phyloP scores from a whole-genome alignment of 805 yeast species.

The Wickerhamiella qilinensis region DNA sequence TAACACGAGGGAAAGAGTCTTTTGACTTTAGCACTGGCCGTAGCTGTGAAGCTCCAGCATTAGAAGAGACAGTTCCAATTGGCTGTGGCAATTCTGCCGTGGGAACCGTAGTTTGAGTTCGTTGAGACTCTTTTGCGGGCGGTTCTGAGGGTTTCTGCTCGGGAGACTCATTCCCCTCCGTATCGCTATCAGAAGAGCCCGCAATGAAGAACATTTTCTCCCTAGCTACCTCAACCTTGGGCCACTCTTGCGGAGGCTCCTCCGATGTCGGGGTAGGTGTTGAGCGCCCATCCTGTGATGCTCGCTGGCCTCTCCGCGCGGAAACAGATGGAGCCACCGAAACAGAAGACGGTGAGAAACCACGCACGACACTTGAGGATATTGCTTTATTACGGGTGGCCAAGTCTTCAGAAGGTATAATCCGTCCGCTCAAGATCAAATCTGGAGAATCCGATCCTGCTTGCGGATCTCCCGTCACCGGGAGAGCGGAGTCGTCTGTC shows the following conservation, averaged over 20 bases:
- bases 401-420: background rate
- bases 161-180: background rate
- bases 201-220: slow-evolving; percentile 1
- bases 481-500: background rate
- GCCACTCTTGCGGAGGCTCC: background rate
- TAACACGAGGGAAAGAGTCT: background rate
- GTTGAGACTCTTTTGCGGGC: background rate
- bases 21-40: background rate
- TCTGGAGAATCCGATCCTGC: background rate
- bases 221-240: background rate
- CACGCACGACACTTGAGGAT: background rate
- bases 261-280: background rate
- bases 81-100: too few relatives aligned
- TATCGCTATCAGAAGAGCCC: background rate
- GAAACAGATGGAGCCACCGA: background rate
- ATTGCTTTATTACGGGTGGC: background rate
- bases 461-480: background rate
- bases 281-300: background rate
- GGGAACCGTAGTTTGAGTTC: too few relatives aligned
- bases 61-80: background rate
- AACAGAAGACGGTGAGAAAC: background rate
- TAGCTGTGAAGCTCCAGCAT: background rate
- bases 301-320: background rate
- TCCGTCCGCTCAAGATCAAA: background rate
- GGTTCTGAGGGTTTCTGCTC: background rate